A percentile compares a stretch with the other conserved stretches of the same genome.
Conservation (phyloP, 164 flowering plant species). For the Umbellularia californica region DNA sequence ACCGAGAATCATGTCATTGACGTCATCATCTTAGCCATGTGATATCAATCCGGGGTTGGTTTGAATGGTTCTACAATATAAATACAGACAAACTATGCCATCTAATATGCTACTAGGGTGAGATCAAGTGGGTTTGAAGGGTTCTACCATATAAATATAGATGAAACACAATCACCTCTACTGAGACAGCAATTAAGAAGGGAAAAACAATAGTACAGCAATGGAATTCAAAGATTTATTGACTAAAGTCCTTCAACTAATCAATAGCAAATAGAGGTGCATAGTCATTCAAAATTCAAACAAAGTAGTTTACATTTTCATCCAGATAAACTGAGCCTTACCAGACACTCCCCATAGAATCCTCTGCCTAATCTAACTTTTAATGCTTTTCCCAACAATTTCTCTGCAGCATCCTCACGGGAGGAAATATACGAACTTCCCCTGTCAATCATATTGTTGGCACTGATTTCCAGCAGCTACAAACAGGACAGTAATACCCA, state of each 20-base stretch:
- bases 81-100: too few relatives aligned
- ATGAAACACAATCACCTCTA: not conserved
- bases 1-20: too few relatives aligned
- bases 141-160: too few relatives aligned
- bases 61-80: too few relatives aligned
- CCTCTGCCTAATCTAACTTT: constrained; percentile 75
- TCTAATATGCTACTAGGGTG: too few relatives aligned
- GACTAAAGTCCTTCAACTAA: not conserved
- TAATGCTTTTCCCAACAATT: constrained; percentile 57
- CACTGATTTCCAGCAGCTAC: constrained; percentile 57
- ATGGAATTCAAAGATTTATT: not conserved
- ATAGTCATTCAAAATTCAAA: too few relatives aligned
- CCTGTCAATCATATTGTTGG: constrained; percentile 42
- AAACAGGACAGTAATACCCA: constrained; percentile 1
- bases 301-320: too few relatives aligned
- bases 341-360: constrained; percentile 92
- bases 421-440: constrained; percentile 43
- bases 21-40: too few relatives aligned
- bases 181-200: constrained; percentile 1
- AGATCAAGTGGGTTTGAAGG: too few relatives aligned
- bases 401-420: constrained; percentile 51
- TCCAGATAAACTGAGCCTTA: constrained; percentile 17
- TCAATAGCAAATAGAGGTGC: not conserved
- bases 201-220: not conserved
- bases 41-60: too few relatives aligned